These are phyloP conservation scores for Trypethelium eluteriae DNA, from an alignment of 495 filamentous ascomycete species.

Conservation along the genomic window DNA sequence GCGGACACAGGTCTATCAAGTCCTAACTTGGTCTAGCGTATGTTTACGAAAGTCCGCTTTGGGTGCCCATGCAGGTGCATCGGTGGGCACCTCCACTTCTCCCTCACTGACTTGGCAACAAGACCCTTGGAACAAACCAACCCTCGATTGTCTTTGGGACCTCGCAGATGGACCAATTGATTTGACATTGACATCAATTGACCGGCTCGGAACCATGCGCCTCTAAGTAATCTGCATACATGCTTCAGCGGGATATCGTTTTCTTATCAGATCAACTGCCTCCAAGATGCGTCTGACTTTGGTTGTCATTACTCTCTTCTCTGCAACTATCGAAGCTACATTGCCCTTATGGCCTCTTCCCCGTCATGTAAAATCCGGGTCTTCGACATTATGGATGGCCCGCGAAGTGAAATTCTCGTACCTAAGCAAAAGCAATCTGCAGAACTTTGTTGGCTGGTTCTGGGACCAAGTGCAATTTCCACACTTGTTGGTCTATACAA, in stretches of 20 bases:
- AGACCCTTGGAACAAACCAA: not conserved
- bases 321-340: not conserved
- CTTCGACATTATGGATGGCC: not conserved
- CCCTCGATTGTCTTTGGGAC: too few relatives aligned
- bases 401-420: not conserved
- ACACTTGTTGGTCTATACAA: not conserved
- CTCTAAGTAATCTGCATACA: too few relatives aligned
- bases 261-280: not conserved
- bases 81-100: not conserved
- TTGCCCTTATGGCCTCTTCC: constrained; percentile 6
- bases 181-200: too few relatives aligned
- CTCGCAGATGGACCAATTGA: too few relatives aligned
- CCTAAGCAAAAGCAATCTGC: not conserved
- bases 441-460: constrained; percentile 7
- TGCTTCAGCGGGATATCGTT: too few relatives aligned
- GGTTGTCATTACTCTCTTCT: not conserved
- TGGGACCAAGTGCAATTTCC: not conserved
- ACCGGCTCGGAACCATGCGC: too few relatives aligned
- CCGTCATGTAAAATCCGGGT: not conserved
- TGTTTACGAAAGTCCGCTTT: constrained; percentile 3
- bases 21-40: not conserved
- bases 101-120: not conserved
- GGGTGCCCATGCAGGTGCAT: not conserved
- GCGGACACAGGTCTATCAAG: not conserved
- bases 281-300: not conserved